Evolutionary conservation across 2,329 filamentous ascomycete genomes (phyloP).

Genomic region (Graphiopsis chlorocephala): DNA sequence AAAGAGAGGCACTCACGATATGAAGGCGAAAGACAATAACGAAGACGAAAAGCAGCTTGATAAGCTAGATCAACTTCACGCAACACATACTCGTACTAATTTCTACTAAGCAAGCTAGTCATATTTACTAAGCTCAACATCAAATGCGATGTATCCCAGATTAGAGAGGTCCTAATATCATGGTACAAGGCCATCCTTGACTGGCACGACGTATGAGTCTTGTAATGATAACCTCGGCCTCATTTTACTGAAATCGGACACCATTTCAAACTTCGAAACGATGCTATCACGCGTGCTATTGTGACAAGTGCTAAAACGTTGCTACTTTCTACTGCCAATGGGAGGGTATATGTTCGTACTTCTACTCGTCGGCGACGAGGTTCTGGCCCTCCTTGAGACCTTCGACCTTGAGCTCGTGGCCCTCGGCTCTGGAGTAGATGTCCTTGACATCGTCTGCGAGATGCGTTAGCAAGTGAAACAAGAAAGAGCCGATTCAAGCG

Average conservation of each 20-base stretch:
- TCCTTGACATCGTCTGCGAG: constrained; percentile 82
- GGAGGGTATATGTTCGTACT: constrained; percentile 11
- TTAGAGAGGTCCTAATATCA: too few relatives aligned
- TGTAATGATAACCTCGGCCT: too few relatives aligned
- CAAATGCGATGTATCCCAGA: too few relatives aligned
- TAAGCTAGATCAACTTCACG: too few relatives aligned
- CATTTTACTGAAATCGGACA: neutral
- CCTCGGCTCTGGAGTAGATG: constrained; percentile 80
- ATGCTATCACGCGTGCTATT: neutral
- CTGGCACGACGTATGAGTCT: too few relatives aligned
- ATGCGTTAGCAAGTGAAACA: neutral
- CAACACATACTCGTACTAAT: too few relatives aligned
- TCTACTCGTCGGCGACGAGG: constrained; percentile 61
- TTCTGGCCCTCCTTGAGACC: constrained; percentile 77
- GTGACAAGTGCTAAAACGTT: constrained; percentile 1
- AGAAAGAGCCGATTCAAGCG: constrained; percentile 6
- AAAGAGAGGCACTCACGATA: too few relatives aligned
- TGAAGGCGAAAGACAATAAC: too few relatives aligned
- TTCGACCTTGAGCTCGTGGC: constrained; percentile 84
- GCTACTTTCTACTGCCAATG: constrained; percentile 2
- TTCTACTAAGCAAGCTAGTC: too few relatives aligned
- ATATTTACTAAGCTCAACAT: too few relatives aligned
- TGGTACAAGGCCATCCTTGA: too few relatives aligned
- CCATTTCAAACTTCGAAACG: neutral
- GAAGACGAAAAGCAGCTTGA: too few relatives aligned